These are phyloP conservation scores for Chlorella sp. DNA, from an alignment of 139 green algal genomes.

Conservation along the genomic window DNA sequence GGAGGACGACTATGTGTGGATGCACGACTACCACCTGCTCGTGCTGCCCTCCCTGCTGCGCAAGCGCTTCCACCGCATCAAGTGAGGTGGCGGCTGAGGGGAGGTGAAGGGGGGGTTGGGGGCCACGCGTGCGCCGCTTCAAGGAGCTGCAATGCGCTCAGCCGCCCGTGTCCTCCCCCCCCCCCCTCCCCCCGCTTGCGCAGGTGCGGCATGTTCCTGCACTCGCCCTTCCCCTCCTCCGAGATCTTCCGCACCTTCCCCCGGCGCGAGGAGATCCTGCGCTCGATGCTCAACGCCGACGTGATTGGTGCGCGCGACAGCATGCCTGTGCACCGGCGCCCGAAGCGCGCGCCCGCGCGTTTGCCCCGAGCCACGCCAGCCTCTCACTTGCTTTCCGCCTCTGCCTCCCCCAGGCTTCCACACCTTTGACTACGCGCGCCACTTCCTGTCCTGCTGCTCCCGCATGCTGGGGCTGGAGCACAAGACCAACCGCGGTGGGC, in stretches of 20 bases:
- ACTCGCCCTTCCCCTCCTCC: conserved; percentile 96
- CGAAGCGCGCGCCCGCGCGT: background rate
- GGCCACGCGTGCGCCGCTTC: background rate
- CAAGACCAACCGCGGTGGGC: conserved; percentile 80
- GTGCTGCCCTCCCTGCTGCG: conserved; percentile 93
- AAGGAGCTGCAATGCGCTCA: background rate
- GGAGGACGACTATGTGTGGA: conserved; percentile 95
- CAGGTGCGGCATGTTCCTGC: conserved; percentile 92
- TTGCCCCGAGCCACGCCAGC: background rate
- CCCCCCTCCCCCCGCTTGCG: background rate
- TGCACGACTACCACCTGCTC: conserved; percentile 99
- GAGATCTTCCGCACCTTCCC: conserved; percentile 98
- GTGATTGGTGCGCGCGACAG: conserved; percentile 70
- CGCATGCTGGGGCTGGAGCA: conserved; percentile 97
- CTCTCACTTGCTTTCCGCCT: background rate
- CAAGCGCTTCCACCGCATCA: conserved; percentile 75
- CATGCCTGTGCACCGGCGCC: no score
- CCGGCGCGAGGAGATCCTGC: conserved; percentile 91
- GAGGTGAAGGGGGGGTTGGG: background rate
- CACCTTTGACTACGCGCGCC: conserved; percentile 98
- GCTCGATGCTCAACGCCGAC: conserved; percentile 94
- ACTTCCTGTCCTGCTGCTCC: conserved; percentile 96
- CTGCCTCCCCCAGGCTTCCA: conserved; percentile 83
- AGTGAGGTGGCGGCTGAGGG: conserved; percentile 2
- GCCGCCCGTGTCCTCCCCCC: background rate